Base-by-base conservation (phyloP, 2,329 filamentous ascomycete species). In the Colletotrichum acutatum region DNA sequence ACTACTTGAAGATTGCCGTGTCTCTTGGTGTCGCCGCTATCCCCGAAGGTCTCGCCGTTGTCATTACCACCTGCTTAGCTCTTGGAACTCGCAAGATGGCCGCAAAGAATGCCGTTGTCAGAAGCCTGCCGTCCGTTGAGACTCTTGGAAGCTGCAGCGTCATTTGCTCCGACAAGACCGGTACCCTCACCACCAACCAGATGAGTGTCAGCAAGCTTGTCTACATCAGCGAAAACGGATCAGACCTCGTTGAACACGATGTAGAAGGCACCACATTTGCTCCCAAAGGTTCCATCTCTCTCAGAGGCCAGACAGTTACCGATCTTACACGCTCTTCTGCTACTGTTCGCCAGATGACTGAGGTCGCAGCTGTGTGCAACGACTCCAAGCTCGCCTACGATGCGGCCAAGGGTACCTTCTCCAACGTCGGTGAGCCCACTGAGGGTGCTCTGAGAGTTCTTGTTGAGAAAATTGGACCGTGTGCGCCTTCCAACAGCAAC, bases 151-250 rank as follows among this genome's bases (percentile, higher is more conserved):
- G 97, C 89, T 99, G 97, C 90, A 99, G 97, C 80, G 95, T 99
- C 70, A 98, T 99, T 82, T 99, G 97, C 87, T 99, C 97, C 4
- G 97, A 99, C 88, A 99, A 99, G 88, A 99, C 97, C 5, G 97
- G 97, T 77, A 99, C 97, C 61, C 86, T 99, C 81, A 99, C 97
- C 12, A 99, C 97, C 53, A 99, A 99, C 85, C 95, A 98, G 84
- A 99, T 99, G 97, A 98, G 97, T 80, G 97, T 98, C 69, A 97
- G 92, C 86, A 97, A 96, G 84, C 85, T 98, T 68, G 94, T 98
- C 60, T 94, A 95, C 81, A 88, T 99, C 77, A 92, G 90, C 78
- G 91, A 93, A 76, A 83, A 89, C 72, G 95, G 94, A 61, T 90
- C 86, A 66, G 92, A 90, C 71, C 86, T 98, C 28, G 94, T 95